Conservation (phyloP, 352 stramenopile species). For the Plasmopara halstedii region DNA sequence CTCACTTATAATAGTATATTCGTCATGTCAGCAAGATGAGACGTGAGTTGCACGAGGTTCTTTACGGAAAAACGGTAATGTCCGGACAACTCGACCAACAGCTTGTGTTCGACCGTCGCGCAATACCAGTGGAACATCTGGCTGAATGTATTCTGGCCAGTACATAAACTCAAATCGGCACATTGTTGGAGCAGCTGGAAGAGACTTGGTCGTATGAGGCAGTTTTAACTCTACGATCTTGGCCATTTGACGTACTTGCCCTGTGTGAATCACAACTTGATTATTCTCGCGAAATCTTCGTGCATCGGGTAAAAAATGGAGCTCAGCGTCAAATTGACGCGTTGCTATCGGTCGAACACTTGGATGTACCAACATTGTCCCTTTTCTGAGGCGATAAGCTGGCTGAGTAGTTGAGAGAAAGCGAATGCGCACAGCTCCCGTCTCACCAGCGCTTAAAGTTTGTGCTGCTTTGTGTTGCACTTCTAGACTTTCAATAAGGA, state of each 20-base stretch:
- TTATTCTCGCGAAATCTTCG: slow-evolving; percentile 60
- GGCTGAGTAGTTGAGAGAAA: slow-evolving; percentile 21
- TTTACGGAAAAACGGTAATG: slow-evolving; percentile 42
- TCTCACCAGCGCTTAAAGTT: slow-evolving; percentile 57
- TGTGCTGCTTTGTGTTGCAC: slow-evolving; percentile 62
- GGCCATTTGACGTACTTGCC: slow-evolving; percentile 73
- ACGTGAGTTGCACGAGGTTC: slow-evolving; percentile 22
- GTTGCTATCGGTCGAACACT: slow-evolving; percentile 52
- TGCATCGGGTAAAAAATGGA: slow-evolving; percentile 59
- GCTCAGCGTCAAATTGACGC: slow-evolving; percentile 65
- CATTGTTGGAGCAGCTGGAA: slow-evolving; percentile 30
- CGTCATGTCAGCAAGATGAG: slow-evolving; percentile 30
- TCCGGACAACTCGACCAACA: slow-evolving; percentile 57
- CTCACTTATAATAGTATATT: background rate
- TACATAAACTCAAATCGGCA: slow-evolving; percentile 85
- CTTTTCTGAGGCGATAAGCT: slow-evolving; percentile 38
- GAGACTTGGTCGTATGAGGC: slow-evolving; percentile 3
- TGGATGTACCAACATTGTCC: slow-evolving; percentile 68
- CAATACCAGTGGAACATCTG: slow-evolving; percentile 67
- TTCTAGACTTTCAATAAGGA: slow-evolving; percentile 69
- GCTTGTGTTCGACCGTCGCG: slow-evolving; percentile 57
- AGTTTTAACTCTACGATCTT: slow-evolving; percentile 53
- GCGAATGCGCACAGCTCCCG: slow-evolving; percentile 53
- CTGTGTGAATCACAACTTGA: slow-evolving; percentile 75
- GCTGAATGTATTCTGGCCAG: slow-evolving; percentile 77